Base-by-base conservation (phyloP, 345 rosid genomes). In the Boechera retrofracta region DNA sequence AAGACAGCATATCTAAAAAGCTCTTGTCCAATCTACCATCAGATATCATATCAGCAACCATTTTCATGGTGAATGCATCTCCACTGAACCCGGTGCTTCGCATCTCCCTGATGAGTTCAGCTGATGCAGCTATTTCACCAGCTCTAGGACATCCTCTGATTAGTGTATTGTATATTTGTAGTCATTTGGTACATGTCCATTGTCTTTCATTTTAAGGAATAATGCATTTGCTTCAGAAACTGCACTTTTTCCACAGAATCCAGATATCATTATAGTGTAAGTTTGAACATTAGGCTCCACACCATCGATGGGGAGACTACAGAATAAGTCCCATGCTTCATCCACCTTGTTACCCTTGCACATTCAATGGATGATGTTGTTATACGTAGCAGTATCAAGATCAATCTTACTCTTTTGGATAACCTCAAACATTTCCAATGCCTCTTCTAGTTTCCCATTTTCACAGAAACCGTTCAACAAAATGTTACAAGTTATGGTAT, bases 1-100 rank as follows among this genome's bases (percentile, higher is more conserved):
- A 63, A 7, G 2, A 26, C 4, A 42, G 1, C 52, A 42, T 62
- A 18, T 60, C 15, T 29, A 5, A 38, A 60, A 60, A 18, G 47
- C 31, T 55, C 65, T 60, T 12, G 49, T 24, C 67, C 49, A 62
- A 21, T 62, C 49, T 39, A 12, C 33, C 67, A 62, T 11, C 49
- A 6, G 65, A 38, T 39, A 12, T 6, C 67, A 62, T 36, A 36
- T 16, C n/a, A 18, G 1, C 6, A 7, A 59, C 29, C 47, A 60
- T 2, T 10, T 60, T 36, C 31, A 36, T 0, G n/a, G 47, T 60
- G 15, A 7, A 18, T 9, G 0, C 47, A 60, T 59, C 47, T 5
- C 4, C n/a, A 36, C 1, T 5, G 10, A 60, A 60, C 47, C 47
- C 65, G 1, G 5, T 61, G 9, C 36, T 41, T 63, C 12, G 36